Evolutionary conservation across 2,329 filamentous ascomycete genomes (phyloP), one percentile per base, ranked within the genome.

Genomic region (Aspergillus oerlinghausenensis): DNA sequence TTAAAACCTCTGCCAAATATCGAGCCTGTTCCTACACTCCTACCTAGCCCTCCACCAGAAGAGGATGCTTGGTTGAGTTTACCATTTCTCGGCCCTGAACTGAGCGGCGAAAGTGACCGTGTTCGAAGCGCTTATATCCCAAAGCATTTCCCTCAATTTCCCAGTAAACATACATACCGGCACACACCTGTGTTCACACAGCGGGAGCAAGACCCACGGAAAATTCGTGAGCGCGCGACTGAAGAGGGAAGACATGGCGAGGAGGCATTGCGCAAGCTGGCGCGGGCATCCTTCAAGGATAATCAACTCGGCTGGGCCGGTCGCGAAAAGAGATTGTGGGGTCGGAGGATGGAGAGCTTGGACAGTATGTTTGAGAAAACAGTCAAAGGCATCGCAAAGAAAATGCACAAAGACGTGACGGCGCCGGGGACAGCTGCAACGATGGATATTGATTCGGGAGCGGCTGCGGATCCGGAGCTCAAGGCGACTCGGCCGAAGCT

Each of bases 181-280:
- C 72, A 80, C 26, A 87, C 85, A 1, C 76, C 83, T 0, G 81
- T 87, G 3, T 86, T 80, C 59, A 80, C 81, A 1, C 71, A 80
- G 42, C 79, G 85, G 57, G 84, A 87, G 60, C 80, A 76, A 35
- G 84, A 88, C 62, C 80, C 84, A 2, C 76, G 83, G 40, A 80
- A 78, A 60, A 82, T 87, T 49, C 74, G 84, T 40, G 86, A 88
- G 66, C 79, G 80, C 56, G 85, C 85, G 4, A 87, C 84, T 3
- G 80, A 87, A 65, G 86, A 88, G 67, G 85, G 85, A 14, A 80
- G 86, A 49, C 70, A 85, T 58, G 86, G 85, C 7, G 86, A 88
- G 68, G 82, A 87, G 64, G 85, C 85, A 21, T 70, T 88, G 60
- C 76, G 85, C 50, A 86, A 84, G 65, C 74, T 88, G 66, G 78